Base-by-base conservation (phyloP, 352 stramenopile species). In the Pythium sukuiense region DNA sequence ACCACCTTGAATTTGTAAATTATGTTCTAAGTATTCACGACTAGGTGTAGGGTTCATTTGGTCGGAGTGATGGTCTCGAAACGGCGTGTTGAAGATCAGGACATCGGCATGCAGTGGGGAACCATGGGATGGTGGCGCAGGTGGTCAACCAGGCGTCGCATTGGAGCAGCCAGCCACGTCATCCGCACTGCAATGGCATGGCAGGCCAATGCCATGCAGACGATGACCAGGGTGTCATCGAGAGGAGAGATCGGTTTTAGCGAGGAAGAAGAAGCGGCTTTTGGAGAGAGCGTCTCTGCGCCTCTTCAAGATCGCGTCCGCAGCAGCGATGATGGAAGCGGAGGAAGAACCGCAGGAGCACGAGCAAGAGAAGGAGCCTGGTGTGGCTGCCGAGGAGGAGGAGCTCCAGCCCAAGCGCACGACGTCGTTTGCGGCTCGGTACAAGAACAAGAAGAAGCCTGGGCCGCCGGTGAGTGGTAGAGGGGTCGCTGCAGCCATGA, bases 331-430 rank as follows among this genome's bases (percentile, higher is more conserved):
- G 66, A 68, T 68, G 59, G 59, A 72, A 68, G 59, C 26, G 8
- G 66, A 72, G 27, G 60, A 67, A 48, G 55, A 67, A 18, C 49
- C 48, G 33, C 49, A 55, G 3, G n/a, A n/a, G n/a, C n/a, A n/a
- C n/a, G n/a, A n/a, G n/a, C n/a, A n/a, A n/a, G 33, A 50, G 4
- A 12, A 63, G 9, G 35, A 30, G 1, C 30, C 53, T 26, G 33
- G 13, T 1, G 54, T 7, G 18, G 39, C 24, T 7, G 48, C 55
- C 2, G 59, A 37, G 18, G 18, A 35, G 14, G 18, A 18, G 46
- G 76, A 84, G 59, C 71, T 85, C 37, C 78, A 81, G 26, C 80
- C 80, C n/a, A 89, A 87, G 76, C 80, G 77, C 60, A 89, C 80
- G 33, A 85, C 76, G 35, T 89, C 78, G 45, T 89, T 85, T 56